phyloP scores from a whole-genome alignment of 2,329 filamentous ascomycete genomes.

The Ceratocystis lukuohia region DNA sequence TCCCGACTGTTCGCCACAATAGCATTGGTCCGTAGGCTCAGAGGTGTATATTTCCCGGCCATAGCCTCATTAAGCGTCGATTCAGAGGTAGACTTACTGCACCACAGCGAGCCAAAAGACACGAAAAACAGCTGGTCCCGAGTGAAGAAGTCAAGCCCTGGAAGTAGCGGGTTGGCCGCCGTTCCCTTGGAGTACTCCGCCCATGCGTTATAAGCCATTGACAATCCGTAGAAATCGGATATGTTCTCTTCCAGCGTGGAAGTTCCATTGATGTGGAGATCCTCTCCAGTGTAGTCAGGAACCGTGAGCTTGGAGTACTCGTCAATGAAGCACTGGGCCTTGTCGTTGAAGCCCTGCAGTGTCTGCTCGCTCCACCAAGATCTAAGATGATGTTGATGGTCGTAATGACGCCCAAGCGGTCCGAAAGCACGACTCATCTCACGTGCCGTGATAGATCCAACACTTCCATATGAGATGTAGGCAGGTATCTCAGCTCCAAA shows the following conservation, averaged over 20 bases:
- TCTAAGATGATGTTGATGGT: conserved; percentile 49
- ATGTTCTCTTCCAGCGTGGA: conserved; percentile 58
- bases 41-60: background rate
- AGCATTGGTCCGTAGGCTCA: background rate
- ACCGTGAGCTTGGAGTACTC: conserved; percentile 45
- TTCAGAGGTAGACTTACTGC: conserved; percentile 37
- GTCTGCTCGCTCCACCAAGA: conserved; percentile 55
- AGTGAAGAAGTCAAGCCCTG: conserved; percentile 48
- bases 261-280: conserved; percentile 43
- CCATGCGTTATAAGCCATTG: conserved; percentile 52
- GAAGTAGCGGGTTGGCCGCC: conserved; percentile 40
- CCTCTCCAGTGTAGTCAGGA: background rate
- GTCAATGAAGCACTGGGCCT: conserved; percentile 51
- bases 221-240: conserved; percentile 54
- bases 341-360: conserved; percentile 42
- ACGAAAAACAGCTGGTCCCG: conserved; percentile 60
- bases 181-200: conserved; percentile 38
- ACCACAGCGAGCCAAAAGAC: conserved; percentile 52
- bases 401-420: conserved; percentile 49
- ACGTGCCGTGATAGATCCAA: conserved; percentile 53
- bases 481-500: conserved; percentile 50
- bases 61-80: background rate
- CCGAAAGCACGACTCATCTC: conserved; percentile 61
- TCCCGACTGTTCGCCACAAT: background rate
- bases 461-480: conserved; percentile 54